Evolutionary conservation across 306 rosid species (phyloP), one percentile per base, ranked within the genome.

Genomic region (Casuarina glauca): DNA sequence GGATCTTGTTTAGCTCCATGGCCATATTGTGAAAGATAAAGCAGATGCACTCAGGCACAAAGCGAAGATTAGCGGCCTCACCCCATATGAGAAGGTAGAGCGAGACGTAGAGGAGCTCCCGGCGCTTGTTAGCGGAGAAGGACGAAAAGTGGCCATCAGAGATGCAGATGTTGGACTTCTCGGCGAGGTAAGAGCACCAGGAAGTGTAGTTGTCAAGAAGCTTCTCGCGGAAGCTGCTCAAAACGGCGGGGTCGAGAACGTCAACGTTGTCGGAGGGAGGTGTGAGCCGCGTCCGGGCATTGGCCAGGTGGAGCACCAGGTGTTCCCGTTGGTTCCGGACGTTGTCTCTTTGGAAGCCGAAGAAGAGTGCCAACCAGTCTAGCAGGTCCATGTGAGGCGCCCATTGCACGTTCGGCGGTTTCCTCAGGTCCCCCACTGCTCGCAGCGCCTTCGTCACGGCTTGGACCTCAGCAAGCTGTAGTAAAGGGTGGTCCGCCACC

Each of bases 171-270:
- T 90, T 92, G 36, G 96, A 88, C 72, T 90, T 90, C 85, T 88
- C 89, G 17, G 95, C 96, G 44, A 92, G 73, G 48, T 90, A 94
- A 15, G 97, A 94, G 80, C 98, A 94, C 98, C 97, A 94, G 16
- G 62, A 66, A 55, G 83, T 78, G 87, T 94, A 94, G 74, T 94
- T 94, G 72, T 80, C 85, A 52, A 94, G 73, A 1, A 94, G 91
- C 88, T 92, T 94, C 78, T 51, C 87, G 6, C 97, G 89, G 75
- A 92, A 94, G 17, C 86, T 87, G 16, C 95, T 88, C 74, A 94
- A 77, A 42, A 92, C 98, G 53, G 45, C 7, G 54, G 74, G 86
- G 63, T 94, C 97, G 3, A 94, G 84, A 1, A 85, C 82, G 63
- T 94, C 98, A 64, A 92, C 89, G 82, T 90, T 92, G 78, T 93